These are phyloP conservation scores for Durusdinium trenchii DNA, from an alignment of 73 alveolate genomes.

Conservation along the genomic window DNA sequence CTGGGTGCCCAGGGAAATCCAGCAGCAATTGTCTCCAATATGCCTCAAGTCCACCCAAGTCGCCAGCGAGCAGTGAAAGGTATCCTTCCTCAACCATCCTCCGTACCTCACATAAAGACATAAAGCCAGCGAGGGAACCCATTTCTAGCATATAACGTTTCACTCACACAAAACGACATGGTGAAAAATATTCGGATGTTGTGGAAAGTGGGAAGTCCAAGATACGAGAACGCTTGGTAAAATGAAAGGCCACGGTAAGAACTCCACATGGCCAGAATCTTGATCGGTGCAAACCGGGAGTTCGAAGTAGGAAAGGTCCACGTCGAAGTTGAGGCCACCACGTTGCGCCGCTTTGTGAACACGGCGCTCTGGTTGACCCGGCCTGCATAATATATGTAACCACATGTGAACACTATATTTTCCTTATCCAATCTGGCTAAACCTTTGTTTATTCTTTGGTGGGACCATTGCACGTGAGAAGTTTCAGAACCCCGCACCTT, in stretches of 20 bases:
- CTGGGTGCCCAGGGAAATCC: slow-evolving; percentile 3
- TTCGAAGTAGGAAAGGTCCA: not conserved
- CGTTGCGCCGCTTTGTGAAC: not conserved
- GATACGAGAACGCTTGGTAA: not conserved
- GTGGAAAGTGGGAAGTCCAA: no score
- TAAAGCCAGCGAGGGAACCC: not conserved
- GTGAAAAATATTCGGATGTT: not conserved
- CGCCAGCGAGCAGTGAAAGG: not conserved
- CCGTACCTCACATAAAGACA: not conserved
- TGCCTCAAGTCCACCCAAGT: not conserved
- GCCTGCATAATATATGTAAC: not conserved
- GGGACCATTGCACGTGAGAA: not conserved
- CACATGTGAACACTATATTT: not conserved
- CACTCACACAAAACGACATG: not conserved
- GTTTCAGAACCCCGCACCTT: not conserved
- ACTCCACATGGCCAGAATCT: not conserved
- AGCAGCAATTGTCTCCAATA: slow-evolving; percentile 9
- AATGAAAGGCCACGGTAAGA: slow-evolving; percentile 5
- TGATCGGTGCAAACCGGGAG: not conserved
- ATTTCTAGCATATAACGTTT: not conserved
- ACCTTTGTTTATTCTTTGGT: not conserved
- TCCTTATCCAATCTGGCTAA: not conserved
- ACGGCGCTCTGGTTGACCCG: slow-evolving; percentile 19
- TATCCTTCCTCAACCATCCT: not conserved
- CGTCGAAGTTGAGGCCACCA: not conserved